Conservation (phyloP, 106 monocot species). For the Amphibolis antarctica region DNA sequence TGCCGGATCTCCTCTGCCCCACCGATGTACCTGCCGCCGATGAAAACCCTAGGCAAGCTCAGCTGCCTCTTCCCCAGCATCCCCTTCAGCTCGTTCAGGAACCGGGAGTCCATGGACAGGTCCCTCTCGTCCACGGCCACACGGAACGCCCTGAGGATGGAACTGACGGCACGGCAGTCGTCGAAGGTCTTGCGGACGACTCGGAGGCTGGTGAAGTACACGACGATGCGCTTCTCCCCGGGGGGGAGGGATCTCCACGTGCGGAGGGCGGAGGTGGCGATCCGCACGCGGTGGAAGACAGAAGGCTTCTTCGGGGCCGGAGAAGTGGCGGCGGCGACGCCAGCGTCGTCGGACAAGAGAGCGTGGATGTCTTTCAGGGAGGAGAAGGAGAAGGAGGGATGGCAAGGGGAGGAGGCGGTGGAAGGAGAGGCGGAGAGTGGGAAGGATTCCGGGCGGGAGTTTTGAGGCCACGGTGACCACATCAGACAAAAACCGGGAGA, state of each 20-base stretch:
- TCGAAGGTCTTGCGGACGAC: conserved; percentile 22
- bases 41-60: conserved; percentile 10
- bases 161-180: conserved; percentile 10
- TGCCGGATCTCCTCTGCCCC: conserved; percentile 17
- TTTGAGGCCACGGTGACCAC: conserved; percentile 1
- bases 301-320: not conserved
- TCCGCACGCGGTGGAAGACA: conserved; percentile 18
- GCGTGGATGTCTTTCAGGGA: conserved; percentile 2
- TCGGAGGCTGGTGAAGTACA: conserved; percentile 12
- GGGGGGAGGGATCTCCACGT: conserved; percentile 1
- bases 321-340: not conserved
- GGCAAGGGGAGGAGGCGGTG: not conserved
- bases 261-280: conserved; percentile 13
- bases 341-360: conserved; percentile 5
- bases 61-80: conserved; percentile 8
- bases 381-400: conserved; percentile 1
- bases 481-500: not conserved
- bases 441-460: not conserved
- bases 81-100: conserved; percentile 11
- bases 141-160: conserved; percentile 12
- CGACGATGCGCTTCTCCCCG: conserved; percentile 14
- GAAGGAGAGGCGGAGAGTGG: not conserved
- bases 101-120: conserved; percentile 8
- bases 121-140: conserved; percentile 19
- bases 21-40: conserved; percentile 14